Base-by-base conservation (phyloP, 2,329 filamentous ascomycete genomes). In the Hypomyces perniciosus region DNA sequence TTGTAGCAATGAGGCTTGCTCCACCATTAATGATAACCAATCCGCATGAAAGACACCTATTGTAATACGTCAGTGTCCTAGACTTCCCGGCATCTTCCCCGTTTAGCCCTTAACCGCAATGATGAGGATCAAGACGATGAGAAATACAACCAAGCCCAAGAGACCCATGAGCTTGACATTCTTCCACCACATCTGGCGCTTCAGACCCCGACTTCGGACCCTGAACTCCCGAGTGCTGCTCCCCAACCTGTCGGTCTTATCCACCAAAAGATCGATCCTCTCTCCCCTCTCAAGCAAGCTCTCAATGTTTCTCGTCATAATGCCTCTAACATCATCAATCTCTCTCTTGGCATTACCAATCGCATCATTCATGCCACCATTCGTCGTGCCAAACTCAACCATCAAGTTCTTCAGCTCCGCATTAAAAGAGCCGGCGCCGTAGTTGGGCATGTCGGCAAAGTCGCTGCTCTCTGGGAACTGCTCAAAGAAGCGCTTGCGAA, bases 101-200 rank as follows among this genome's bases (percentile, higher is more conserved):
- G 44, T 53, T 40, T 54, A 63, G 49, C 74, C 77, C 69, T 78
- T 80, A 48, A 76, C 63, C 3, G 76, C 72, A 53, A 81, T 72
- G 29, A 81, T 70, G 52, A 81, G 77, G n/a, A 75, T 72, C 57
- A 80, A 59, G 42, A 83, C 59, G 58, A 83, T 79, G 55, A 83
- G 64, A 41, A 75, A 65, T 28, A 93, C 70, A 2, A 91, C 89
- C 41, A 96, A 64, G 4, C 70, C 76, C 55, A 91, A 65, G 60
- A 99, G 69, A 6, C 81, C 85, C 90, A 97, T 96, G 59, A 99
- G 72, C 74, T 95, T 95, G 42, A 95, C 80, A 68, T 99, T 97
- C 84, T 97, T 97, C 92, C 92, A 97, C 93, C 93, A 99, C 93
- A 99, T 97, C 70, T 86, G 81, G 65, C 95, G 80, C 73, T 93